phyloP scores from a whole-genome alignment of 345 rosid genomes.

The Alliaria petiolata region DNA sequence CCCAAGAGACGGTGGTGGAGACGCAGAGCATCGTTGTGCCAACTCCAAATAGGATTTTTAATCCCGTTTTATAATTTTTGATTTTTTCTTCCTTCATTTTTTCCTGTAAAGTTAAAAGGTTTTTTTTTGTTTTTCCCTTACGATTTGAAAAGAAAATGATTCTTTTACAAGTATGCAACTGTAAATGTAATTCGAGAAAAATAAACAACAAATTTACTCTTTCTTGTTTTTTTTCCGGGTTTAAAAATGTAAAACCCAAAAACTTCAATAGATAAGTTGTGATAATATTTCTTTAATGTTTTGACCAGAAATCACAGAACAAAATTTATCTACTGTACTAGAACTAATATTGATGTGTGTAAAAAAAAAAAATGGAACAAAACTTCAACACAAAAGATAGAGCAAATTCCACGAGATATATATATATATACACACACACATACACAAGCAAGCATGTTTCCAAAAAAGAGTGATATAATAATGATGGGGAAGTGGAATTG shows the following conservation, averaged over 20 bases:
- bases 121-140: background rate
- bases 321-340: background rate
- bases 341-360: background rate
- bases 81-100: too few species aligned
- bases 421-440: background rate
- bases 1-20: constrained; percentile 5
- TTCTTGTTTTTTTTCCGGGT: background rate
- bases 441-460: background rate
- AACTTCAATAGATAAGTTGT: background rate
- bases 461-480: background rate
- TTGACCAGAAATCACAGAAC: background rate
- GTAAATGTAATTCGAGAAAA: constrained; percentile 17
- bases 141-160: constrained; percentile 8
- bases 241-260: background rate
- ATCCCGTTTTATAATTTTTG: constrained; percentile 6
- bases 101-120: constrained; percentile 5
- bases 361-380: background rate
- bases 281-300: too few species aligned
- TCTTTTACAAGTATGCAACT: constrained; percentile 16
- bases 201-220: background rate
- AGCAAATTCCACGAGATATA: background rate
- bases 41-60: constrained; percentile 26
- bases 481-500: constrained; percentile 8
- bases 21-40: constrained; percentile 32
- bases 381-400: constrained; percentile 4